These are phyloP conservation scores for Gyromitra esculenta DNA, from an alignment of 2,329 filamentous ascomycete genomes.

Conservation along the genomic window DNA sequence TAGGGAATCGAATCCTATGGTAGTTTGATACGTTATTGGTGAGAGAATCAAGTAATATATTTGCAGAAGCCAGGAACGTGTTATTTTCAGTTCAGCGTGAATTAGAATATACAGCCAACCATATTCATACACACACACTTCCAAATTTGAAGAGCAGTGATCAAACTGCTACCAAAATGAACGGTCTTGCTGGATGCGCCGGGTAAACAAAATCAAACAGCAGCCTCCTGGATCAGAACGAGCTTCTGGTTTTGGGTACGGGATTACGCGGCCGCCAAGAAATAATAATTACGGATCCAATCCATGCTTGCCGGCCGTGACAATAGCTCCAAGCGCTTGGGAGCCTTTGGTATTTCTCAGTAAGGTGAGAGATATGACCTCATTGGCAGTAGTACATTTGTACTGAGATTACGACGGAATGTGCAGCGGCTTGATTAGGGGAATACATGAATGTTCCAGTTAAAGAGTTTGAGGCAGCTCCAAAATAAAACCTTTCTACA, in stretches of 20 bases:
- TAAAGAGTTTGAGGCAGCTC: not conserved
- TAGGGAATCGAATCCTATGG: not conserved
- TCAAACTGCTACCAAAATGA: not conserved
- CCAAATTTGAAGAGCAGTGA: not conserved
- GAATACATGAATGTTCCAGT: not conserved
- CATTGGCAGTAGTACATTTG: not conserved
- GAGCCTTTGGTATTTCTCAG: not conserved
- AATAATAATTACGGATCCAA: not conserved
- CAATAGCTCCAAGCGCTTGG: not conserved
- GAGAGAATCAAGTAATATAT: not conserved
- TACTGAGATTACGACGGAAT: not conserved
- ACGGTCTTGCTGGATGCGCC: not conserved
- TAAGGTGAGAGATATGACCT: not conserved
- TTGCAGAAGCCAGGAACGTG: not conserved
- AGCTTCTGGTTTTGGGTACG: not conserved
- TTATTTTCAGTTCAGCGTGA: too few relatives aligned
- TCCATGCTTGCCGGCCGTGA: not conserved
- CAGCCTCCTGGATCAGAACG: not conserved
- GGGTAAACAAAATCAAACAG: not conserved
- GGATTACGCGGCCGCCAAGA: constrained; percentile 34
- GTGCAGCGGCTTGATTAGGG: not conserved
- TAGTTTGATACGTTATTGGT: not conserved
- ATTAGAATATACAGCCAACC: not conserved
- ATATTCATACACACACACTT: too few relatives aligned
- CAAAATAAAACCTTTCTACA: not conserved